Evolutionary conservation across 2,329 filamentous ascomycete species (phyloP), one percentile per base, ranked within the genome.

Genomic region (Cryphonectria carpinicola): DNA sequence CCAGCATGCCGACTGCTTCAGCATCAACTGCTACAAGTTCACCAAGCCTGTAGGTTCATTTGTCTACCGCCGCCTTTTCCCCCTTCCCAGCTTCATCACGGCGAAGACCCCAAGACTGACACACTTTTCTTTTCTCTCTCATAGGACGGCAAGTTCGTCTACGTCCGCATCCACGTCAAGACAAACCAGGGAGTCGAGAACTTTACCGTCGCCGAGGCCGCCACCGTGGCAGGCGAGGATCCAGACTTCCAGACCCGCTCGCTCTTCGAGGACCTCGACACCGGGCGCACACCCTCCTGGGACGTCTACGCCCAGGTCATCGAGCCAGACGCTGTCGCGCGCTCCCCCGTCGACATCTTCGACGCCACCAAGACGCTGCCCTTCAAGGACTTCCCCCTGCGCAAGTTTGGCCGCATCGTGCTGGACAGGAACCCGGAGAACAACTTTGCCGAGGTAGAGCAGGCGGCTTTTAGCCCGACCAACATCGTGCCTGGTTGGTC

Each of bases 361-460:
- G 88, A 90, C 74, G 81, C 85, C 49, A 89, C 87, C 13, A 85
- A 88, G 71, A 81, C 84, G 41, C 88, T 86, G 86, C 84, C 86
- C 0, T 82, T 86, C 54, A 77, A 80, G 39, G 80, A 86, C 35
- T 86, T 83, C 71, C 86, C 86, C 0, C 75, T 87, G 63, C 78
- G 80, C 2, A 78, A 80, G 13, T 80, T 89, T 49, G 87, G 87
- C 22, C 81, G 81, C 61, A 78, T 89, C 74, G 84, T 82, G 0
- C 77, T 89, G 14, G 85, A 87, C 74, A 79, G 80, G 66, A 88
- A 88, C 71, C 81, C 82, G 72, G 71, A 75, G 69, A 56, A 78
- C 61, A 74, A 69, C 74, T 77, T 77, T 58, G 72, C 74, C 4
- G 72, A 90, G 70, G 83, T 87, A 64, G 87, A 90, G 74, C 87